Evolutionary conservation across 805 yeast genomes (phyloP).

Genomic region (Metschnikowia hibisci): DNA sequence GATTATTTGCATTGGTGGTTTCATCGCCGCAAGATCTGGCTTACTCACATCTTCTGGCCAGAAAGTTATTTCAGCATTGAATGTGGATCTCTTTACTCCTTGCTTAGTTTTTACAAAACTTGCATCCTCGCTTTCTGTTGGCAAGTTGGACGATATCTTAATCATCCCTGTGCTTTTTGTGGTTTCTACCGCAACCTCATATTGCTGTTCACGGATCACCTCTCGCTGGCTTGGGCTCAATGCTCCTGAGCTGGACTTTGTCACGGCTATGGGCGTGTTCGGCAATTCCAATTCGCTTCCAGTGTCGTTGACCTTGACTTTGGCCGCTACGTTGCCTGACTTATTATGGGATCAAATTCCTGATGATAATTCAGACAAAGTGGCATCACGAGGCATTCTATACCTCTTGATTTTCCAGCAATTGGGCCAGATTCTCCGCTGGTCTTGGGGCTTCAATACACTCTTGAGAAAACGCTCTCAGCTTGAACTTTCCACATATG

Average conservation of each 20-base stretch:
- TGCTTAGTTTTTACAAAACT: slow-evolving; percentile 86
- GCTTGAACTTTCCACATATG: slow-evolving; percentile 25
- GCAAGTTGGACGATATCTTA: slow-evolving; percentile 74
- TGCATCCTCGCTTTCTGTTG: slow-evolving; percentile 61
- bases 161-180: slow-evolving; percentile 82
- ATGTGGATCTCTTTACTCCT: slow-evolving; percentile 92
- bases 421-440: slow-evolving; percentile 74
- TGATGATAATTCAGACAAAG: slow-evolving; percentile 61
- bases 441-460: slow-evolving; percentile 86
- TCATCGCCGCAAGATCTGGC: slow-evolving; percentile 72
- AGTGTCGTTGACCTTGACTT: slow-evolving; percentile 79
- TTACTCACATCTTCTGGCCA: slow-evolving; percentile 70
- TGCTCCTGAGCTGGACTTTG: slow-evolving; percentile 79
- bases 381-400: slow-evolving; percentile 74
- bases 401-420: slow-evolving; percentile 76
- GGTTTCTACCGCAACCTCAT: slow-evolving; percentile 77
- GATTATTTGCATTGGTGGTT: slow-evolving; percentile 81
- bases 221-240: slow-evolving; percentile 55
- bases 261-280: slow-evolving; percentile 94
- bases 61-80: slow-evolving; percentile 67
- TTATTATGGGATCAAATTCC: slow-evolving; percentile 71
- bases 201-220: slow-evolving; percentile 53
- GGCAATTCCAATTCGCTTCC: slow-evolving; percentile 96
- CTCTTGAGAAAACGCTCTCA: slow-evolving; percentile 51
- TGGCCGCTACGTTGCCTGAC: slow-evolving; percentile 72